Conservation (phyloP, 1,139 yeast species). For the Blastobotrys petasosporus region DNA sequence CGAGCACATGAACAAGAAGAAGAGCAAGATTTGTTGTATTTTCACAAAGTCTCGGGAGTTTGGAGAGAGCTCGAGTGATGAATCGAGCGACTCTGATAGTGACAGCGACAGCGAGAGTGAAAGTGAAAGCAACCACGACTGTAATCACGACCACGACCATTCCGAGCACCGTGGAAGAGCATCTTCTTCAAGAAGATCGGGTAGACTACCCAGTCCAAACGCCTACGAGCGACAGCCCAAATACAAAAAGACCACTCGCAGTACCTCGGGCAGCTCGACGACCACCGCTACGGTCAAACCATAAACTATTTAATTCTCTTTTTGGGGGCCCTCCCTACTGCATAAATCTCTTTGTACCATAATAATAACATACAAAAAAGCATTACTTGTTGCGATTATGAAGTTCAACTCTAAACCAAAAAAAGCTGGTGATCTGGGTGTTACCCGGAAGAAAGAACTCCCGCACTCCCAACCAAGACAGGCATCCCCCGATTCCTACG, state of each 20-base stretch:
- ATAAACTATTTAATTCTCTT: neutral
- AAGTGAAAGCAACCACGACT: conserved; percentile 22
- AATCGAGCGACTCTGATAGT: conserved; percentile 38
- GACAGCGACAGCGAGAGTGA: conserved; percentile 33
- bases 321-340: neutral
- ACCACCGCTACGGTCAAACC: neutral
- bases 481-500: neutral
- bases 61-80: conserved; percentile 51
- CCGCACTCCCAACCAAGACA: neutral
- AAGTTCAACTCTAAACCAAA: too few species aligned
- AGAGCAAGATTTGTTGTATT: conserved; percentile 91
- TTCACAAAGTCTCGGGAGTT: conserved; percentile 78
- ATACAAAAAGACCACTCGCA: conserved; percentile 12
- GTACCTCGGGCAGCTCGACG: neutral
- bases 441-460: neutral
- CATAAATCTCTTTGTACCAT: too few species aligned
- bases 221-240: conserved; percentile 37
- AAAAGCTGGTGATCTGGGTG: too few species aligned
- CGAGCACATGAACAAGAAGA: conserved; percentile 80
- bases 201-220: conserved; percentile 27
- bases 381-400: neutral
- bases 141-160: conserved; percentile 16
- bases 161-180: conserved; percentile 8
- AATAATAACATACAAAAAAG: too few species aligned
- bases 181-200: conserved; percentile 15